Conservation (phyloP, 2,329 filamentous ascomycete species). For the Exophiala spinifera region DNA sequence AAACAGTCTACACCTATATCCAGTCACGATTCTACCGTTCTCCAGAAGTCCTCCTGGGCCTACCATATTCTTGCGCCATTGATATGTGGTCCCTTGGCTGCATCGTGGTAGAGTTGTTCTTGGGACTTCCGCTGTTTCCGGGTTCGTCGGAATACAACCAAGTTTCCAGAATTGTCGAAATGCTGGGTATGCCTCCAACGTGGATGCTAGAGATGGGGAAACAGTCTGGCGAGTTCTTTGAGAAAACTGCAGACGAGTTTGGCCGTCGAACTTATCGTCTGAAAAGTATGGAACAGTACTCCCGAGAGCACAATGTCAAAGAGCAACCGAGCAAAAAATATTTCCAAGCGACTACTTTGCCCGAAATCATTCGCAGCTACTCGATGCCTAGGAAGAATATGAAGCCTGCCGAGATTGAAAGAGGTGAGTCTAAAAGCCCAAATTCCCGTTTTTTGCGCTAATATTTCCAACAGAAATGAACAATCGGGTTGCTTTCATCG, state of each 20-base stretch:
- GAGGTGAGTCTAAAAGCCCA: slow-evolving; percentile 61
- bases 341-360: slow-evolving; percentile 88
- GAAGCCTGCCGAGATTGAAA: slow-evolving; percentile 93
- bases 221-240: slow-evolving; percentile 94
- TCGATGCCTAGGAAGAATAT: slow-evolving; percentile 99
- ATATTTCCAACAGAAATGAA: slow-evolving; percentile 74
- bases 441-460: slow-evolving; percentile 19
- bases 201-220: slow-evolving; percentile 99
- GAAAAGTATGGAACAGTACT: slow-evolving; percentile 98
- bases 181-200: slow-evolving; percentile 91
- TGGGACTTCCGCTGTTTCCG: slow-evolving; percentile 90
- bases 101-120: slow-evolving; percentile 95
- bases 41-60: slow-evolving; percentile 87
- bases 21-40: slow-evolving; percentile 98
- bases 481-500: slow-evolving; percentile 94
- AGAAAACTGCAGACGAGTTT: slow-evolving; percentile 88
- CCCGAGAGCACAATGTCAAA: slow-evolving; percentile 90
- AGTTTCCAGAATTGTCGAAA: slow-evolving; percentile 93
- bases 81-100: slow-evolving; percentile 99
- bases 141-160: slow-evolving; percentile 99
- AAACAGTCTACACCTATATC: slow-evolving; percentile 99
- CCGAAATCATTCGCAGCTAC: slow-evolving; percentile 96
- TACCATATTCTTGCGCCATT: slow-evolving; percentile 97
- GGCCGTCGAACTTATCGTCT: slow-evolving; percentile 85
- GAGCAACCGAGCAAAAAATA: slow-evolving; percentile 99